These are phyloP conservation scores for Decorospora gaudefroyi DNA, from an alignment of 2,329 filamentous ascomycete genomes.

Conservation along the genomic window DNA sequence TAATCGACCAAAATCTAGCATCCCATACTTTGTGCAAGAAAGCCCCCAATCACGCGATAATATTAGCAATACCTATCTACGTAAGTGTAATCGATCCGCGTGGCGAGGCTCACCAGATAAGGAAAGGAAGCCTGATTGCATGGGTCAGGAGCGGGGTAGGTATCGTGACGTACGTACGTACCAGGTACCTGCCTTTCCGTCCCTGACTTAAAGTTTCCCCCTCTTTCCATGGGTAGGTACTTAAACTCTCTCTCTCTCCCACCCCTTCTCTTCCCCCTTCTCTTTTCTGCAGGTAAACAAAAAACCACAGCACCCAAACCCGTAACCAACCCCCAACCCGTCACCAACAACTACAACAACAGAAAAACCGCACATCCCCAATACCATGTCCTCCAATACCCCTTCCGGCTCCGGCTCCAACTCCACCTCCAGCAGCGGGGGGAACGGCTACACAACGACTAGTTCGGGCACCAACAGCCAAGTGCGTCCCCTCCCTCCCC, in stretches of 20 bases:
- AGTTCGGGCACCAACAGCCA: slow-evolving; percentile 51
- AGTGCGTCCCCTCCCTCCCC: background rate
- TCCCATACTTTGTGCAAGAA: background rate
- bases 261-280: too few relatives aligned
- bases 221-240: too few relatives aligned
- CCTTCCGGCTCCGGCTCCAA: slow-evolving; percentile 17
- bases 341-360: background rate
- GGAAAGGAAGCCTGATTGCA: background rate
- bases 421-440: slow-evolving; percentile 15
- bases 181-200: background rate
- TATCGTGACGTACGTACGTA: too few relatives aligned
- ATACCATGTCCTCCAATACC: slow-evolving; percentile 9
- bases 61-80: background rate
- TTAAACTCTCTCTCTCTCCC: too few relatives aligned
- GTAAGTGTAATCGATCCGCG: background rate
- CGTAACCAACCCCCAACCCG: background rate
- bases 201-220: too few relatives aligned
- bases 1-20: background rate
- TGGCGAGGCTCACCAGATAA: background rate
- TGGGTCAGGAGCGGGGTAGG: background rate
- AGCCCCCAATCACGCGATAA: background rate
- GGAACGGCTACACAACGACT: slow-evolving; percentile 43
- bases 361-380: background rate
- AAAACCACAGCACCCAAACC: too few relatives aligned
- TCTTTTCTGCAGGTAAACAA: too few relatives aligned